Base-by-base conservation (phyloP, 2,329 filamentous ascomycete genomes). In the Saccharata proteae region DNA sequence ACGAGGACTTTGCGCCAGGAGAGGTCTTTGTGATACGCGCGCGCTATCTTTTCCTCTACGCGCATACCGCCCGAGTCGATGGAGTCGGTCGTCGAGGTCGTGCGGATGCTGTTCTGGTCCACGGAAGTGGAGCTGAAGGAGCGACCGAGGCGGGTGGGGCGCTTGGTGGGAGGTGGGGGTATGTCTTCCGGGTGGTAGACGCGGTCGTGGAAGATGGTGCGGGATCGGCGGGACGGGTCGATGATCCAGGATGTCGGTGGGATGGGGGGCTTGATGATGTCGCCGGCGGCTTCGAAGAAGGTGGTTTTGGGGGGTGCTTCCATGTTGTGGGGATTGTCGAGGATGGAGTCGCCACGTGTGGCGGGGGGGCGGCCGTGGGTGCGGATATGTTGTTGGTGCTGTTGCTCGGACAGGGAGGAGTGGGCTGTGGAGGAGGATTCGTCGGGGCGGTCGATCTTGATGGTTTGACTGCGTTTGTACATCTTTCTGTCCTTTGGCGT, bases 1-100 rank as follows among this genome's bases (percentile, higher is more conserved):
- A 98, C 90, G 4, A 98, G 71, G 2, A 98, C 90, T 52, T 98
- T 98, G 26, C 90, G 80, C 90, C 90, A 98, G 2, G 83, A 82
- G 13, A 98, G 60, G 40, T 84, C 84, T 9, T 77, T 75, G 54
- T 98, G 90, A 58, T 98, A 98, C 10, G 85, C 90, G 27, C 90
- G 74, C 2, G 90, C 90, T 43, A 98, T 98, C 58, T 94, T 96
- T 55, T 98, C 90, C 55, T 98, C 90, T 1, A 96, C 85, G 40
- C 81, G 83, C 74, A 96, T 86, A 40, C 62, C 73, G 7, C 76
- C 72, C 10, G 34, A 24, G 15, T 32, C 25, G 20, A 21, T 11
- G n/a, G 34, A 25, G 13, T 38, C 36, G 17, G 34, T 30, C 7
- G 36, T 34, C 13, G 35, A 30, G 14, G 29, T 30, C 14, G 23